Conservation (phyloP, 2,329 filamentous ascomycete species). For the Purpureocillium takamizusanense region DNA sequence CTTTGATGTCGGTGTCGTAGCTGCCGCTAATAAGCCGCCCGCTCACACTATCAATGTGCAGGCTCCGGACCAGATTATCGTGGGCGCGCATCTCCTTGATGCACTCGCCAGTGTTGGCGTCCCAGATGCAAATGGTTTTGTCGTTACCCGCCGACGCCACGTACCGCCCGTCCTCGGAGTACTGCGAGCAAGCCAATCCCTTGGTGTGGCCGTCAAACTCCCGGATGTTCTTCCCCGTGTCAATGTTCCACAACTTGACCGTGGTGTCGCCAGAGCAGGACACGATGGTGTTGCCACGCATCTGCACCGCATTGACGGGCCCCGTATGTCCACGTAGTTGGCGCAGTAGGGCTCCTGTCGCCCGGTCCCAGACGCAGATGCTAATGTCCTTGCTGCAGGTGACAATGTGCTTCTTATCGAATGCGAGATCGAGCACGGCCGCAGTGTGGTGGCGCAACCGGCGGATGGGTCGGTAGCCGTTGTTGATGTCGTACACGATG, state of each 20-base stretch:
- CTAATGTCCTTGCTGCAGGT: slow-evolving; percentile 94
- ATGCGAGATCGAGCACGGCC: slow-evolving; percentile 87
- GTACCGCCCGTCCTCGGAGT: slow-evolving; percentile 87
- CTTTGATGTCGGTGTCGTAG: slow-evolving; percentile 93
- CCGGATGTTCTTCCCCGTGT: slow-evolving; percentile 78
- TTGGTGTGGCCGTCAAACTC: slow-evolving; percentile 88
- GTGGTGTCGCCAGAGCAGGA: slow-evolving; percentile 90
- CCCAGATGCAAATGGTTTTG: slow-evolving; percentile 91
- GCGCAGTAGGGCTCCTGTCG: slow-evolving; percentile 65
- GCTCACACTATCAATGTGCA: slow-evolving; percentile 84
- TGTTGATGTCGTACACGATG: slow-evolving; percentile 80
- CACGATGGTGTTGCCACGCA: slow-evolving; percentile 86
- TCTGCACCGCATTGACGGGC: slow-evolving; percentile 92
- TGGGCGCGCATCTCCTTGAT: slow-evolving; percentile 76
- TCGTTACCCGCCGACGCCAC: slow-evolving; percentile 94
- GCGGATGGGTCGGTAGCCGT: slow-evolving; percentile 69
- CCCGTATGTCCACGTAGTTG: slow-evolving; percentile 79
- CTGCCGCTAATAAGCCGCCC: slow-evolving; percentile 82
- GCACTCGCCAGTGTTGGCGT: slow-evolving; percentile 81
- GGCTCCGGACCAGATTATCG: slow-evolving; percentile 73
- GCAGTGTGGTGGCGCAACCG: slow-evolving; percentile 72
- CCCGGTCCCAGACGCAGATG: slow-evolving; percentile 90
- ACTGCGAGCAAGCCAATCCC: slow-evolving; percentile 90
- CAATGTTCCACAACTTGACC: slow-evolving; percentile 92
- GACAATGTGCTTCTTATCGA: slow-evolving; percentile 86